Evolutionary conservation across 768 basidiomycete genomes (phyloP).

Genomic region (Pleurotus citrinopileatus): DNA sequence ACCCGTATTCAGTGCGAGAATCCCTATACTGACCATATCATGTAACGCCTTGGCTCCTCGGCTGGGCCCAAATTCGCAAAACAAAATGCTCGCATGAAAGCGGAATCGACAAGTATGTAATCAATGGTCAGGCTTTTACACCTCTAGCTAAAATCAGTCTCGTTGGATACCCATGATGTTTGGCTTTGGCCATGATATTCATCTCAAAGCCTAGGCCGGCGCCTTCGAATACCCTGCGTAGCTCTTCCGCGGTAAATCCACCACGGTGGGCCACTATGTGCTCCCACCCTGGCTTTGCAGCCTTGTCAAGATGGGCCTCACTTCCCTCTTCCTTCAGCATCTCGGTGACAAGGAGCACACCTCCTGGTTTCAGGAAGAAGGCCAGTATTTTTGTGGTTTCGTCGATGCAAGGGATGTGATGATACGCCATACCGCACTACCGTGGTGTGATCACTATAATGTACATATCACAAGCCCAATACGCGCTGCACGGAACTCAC

Average conservation of each 20-base stretch:
- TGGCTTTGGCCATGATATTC: neutral
- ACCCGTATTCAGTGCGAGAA: no score
- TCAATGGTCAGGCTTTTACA: no score
- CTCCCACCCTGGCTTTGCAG: constrained; percentile 20
- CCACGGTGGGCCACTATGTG: constrained; percentile 51
- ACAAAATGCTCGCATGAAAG: no score
- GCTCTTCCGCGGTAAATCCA: constrained; percentile 50
- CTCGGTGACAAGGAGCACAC: constrained; percentile 58
- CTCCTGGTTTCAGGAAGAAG: constrained; percentile 58
- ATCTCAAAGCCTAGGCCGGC: constrained; percentile 40
- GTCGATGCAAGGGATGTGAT: constrained; percentile 28
- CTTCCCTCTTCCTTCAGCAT: constrained; percentile 18
- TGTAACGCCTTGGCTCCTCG: no score
- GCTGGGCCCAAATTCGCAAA: no score
- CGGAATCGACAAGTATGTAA: no score
- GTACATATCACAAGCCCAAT: neutral
- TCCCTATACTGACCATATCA: no score
- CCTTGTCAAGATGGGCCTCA: constrained; percentile 1
- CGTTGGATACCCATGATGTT: constrained; percentile 4
- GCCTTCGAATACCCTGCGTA: constrained; percentile 46
- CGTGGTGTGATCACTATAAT: neutral
- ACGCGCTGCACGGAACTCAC: constrained; percentile 38
- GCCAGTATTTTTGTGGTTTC: constrained; percentile 48
- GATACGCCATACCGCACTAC: constrained; percentile 63
- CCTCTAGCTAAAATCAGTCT: neutral